These are phyloP conservation scores for Phytophthora megakarya DNA, from an alignment of 352 stramenopile species.

Conservation along the genomic window DNA sequence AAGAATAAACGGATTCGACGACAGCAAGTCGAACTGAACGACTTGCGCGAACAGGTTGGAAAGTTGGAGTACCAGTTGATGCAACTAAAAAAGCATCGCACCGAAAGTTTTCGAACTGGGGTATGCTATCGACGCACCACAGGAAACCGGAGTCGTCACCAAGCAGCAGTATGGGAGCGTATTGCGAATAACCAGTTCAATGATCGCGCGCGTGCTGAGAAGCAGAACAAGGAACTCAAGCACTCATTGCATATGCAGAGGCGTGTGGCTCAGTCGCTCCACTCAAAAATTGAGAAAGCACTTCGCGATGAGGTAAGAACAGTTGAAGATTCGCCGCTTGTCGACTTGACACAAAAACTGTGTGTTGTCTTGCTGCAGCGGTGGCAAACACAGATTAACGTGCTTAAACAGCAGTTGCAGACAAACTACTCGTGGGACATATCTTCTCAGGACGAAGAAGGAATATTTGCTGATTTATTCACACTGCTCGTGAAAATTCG, in stretches of 20 bases:
- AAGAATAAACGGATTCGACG: too few species aligned
- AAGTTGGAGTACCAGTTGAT: conserved; percentile 35
- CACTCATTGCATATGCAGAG: conserved; percentile 20
- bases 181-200: conserved; percentile 37
- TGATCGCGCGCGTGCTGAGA: conserved; percentile 29
- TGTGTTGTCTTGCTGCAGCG: too few species aligned
- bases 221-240: conserved; percentile 42
- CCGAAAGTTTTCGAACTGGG: too few species aligned
- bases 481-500: conserved; percentile 16
- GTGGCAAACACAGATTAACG: background rate
- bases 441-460: conserved; percentile 37
- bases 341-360: too few species aligned
- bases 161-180: conserved; percentile 23
- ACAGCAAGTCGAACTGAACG: conserved; percentile 40
- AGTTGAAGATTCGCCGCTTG: background rate
- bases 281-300: conserved; percentile 13
- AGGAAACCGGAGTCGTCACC: background rate
- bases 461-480: conserved; percentile 35
- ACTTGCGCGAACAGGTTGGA: conserved; percentile 37
- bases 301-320: conserved; percentile 15
- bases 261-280: conserved; percentile 2
- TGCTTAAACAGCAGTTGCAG: conserved; percentile 22
- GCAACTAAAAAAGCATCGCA: conserved; percentile 35
- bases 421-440: too few species aligned
- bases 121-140: too few species aligned